Evolutionary conservation across 2,329 filamentous ascomycete species (phyloP), one percentile per base, ranked within the genome.

Genomic region (Blastomyces gilchristii): DNA sequence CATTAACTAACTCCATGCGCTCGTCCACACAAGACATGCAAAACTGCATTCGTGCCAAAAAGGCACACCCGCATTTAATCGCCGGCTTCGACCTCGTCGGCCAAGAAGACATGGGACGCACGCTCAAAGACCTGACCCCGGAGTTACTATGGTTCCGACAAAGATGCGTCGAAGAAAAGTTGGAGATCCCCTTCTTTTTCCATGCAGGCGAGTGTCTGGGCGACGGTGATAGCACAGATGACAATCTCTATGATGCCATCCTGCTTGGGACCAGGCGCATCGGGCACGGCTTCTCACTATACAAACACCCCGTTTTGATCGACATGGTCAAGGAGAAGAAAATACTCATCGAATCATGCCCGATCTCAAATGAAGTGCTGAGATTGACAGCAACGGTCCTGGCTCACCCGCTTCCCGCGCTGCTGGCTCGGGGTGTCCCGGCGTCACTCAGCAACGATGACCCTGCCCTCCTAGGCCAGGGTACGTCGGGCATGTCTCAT

Each of bases 91-190:
- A 97, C 74, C 78, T 97, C 8, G 92, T 96, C 4, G 92, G 91
- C 0, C 89, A 93, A 74, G 93, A 97, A 78, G 90, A 96, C 71
- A 73, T 82, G 1, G 92, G 91, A 0, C 84, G 89, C 16, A 82
- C 91, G 0, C 83, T 96, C 31, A 81, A 83, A 34, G 89, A 94
- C 67, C 78, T 96, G 2, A 82, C 92, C 0, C 91, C 92, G 0
- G 86, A 96, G 71, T 79, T 97, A 0, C 92, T 97, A 75, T 97
- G 91, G 91, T 97, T 97, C 81, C 87, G 87, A 66, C 92, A 94
- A 74, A 85, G 87, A 69, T 97, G 91, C 73, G 83, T 84, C 0
- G 82, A 90, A 71, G 87, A 91, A 70, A 85, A 84, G 2, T 83
- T 97, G 45, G 85, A 91, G 58, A 86, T 99, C 8, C 93, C 93